Evolutionary conservation across 495 filamentous ascomycete genomes (phyloP), one percentile per base, ranked within the genome.

Genomic region (Clohesyomyces aquaticus): DNA sequence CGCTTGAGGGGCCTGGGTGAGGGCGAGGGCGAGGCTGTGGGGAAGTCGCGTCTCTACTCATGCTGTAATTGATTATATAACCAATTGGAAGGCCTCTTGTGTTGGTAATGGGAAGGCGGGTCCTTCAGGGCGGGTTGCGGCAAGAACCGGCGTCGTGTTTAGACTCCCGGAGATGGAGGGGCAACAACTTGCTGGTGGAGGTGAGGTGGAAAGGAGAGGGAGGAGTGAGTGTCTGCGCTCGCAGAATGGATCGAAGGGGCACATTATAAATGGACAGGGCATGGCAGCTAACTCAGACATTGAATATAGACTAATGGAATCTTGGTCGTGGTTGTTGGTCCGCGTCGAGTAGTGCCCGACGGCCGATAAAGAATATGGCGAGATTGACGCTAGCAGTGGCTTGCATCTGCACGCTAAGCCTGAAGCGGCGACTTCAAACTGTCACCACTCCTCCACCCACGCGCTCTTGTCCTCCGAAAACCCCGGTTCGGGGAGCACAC

Each of bases 1-100:
- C 68, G 35, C 68, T 71, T 71, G 21, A 64, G 41, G 4, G 23
- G 27, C 4, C 38, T 42, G 29, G 61, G 38, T 21, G 53, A 48
- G 27, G 26, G 27, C 1, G 43, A 46, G 19, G 4, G 23, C 8
- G 4, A 14, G 43, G n/a, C 45, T 9, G 8, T 35, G 6, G 6
- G 32, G 32, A 38, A 6, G 14, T 38, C 6, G 32, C 14, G 32
- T 38, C 32, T 38, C 32, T 38, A 14, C 32, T 14, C 32, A 38
- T 38, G 32, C n/a, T 38, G 32, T 38, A 6, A 6, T 38, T 6
- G 32, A 38, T 38, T 38, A 38, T 14, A 6, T 38, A 38, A 38
- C 6, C 14, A 38, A 38, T n/a, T n/a, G n/a, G n/a, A n/a, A n/a
- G n/a, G n/a, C n/a, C n/a, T n/a, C n/a, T n/a, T n/a, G n/a, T n/a